Percentiles rank a stretch among this genome's conserved stretches.
Conservation (phyloP, 345 rosid genomes). For the Pugionium cornutum region DNA sequence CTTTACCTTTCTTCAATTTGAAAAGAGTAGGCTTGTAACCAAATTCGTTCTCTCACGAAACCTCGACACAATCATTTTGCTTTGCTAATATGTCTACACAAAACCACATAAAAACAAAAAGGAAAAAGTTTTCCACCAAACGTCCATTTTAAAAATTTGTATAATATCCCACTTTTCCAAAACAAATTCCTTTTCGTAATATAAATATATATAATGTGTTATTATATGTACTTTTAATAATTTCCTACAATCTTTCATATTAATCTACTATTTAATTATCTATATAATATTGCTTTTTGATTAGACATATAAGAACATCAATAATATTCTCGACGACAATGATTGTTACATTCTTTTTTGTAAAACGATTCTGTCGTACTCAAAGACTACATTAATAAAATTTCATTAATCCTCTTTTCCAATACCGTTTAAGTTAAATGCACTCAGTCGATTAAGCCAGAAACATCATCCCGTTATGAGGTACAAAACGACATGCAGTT, state of each 20-base stretch:
- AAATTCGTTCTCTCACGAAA: conserved; percentile 20
- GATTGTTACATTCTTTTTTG: conserved; percentile 22
- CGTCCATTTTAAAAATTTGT: background rate
- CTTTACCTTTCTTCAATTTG: background rate
- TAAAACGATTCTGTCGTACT: background rate
- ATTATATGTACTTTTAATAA: conserved; percentile 7
- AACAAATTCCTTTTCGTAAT: conserved; percentile 18
- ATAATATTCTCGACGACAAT: conserved; percentile 23
- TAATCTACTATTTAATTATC: conserved; percentile 11
- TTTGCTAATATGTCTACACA: conserved; percentile 28
- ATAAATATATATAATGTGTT: background rate
- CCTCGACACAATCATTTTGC: conserved; percentile 37
- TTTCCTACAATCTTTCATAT: background rate
- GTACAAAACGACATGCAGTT: conserved; percentile 6
- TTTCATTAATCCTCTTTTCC: background rate
- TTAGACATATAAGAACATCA: conserved; percentile 18
- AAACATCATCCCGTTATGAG: background rate
- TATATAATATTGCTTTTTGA: conserved; percentile 6
- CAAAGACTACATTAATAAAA: background rate
- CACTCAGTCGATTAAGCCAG: background rate
- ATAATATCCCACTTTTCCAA: conserved; percentile 22
- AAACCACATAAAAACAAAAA: conserved; percentile 27
- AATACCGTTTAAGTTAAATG: background rate
- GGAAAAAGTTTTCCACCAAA: conserved; percentile 33
- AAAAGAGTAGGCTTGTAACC: conserved; percentile 20